phyloP scores from a whole-genome alignment of 106 monocot genomes.

The Acanthochlamys bracteata region DNA sequence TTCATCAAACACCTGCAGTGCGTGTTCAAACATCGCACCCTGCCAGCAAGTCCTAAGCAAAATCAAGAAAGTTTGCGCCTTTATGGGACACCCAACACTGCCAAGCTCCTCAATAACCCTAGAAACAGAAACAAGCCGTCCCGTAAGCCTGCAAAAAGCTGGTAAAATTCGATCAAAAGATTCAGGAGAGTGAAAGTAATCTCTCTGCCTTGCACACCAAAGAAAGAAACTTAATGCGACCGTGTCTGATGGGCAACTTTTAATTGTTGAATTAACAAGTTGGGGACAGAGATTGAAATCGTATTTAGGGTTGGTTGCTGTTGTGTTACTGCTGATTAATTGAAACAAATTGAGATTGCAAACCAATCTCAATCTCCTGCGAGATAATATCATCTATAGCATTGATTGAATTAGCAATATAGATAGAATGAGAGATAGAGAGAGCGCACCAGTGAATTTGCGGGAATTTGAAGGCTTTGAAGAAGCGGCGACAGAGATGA shows the following conservation, averaged over 20 bases:
- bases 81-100: slow-evolving; percentile 28
- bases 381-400: too few relatives aligned
- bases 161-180: slow-evolving; percentile 37
- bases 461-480: too few relatives aligned
- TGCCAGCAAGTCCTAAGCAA: slow-evolving; percentile 49
- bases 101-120: slow-evolving; percentile 22
- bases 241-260: slow-evolving; percentile 38
- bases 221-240: slow-evolving; percentile 57
- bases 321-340: too few relatives aligned
- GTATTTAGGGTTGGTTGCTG: background rate
- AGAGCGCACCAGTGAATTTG: too few relatives aligned
- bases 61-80: slow-evolving; percentile 43
- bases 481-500: too few relatives aligned
- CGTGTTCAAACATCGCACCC: slow-evolving; percentile 23
- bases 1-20: slow-evolving; percentile 41
- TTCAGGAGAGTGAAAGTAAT: slow-evolving; percentile 34
- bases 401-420: too few relatives aligned
- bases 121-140: slow-evolving; percentile 20
- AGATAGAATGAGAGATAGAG: too few relatives aligned
- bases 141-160: slow-evolving; percentile 29
- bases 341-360: too few relatives aligned
- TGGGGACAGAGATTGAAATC: slow-evolving; percentile 19
- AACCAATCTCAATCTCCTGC: too few relatives aligned
- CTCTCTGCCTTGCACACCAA: slow-evolving; percentile 43
- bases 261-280: slow-evolving; percentile 27